Evolutionary conservation across 2,329 filamentous ascomycete species (phyloP).

Genomic region (Setomelanomma holmii): DNA sequence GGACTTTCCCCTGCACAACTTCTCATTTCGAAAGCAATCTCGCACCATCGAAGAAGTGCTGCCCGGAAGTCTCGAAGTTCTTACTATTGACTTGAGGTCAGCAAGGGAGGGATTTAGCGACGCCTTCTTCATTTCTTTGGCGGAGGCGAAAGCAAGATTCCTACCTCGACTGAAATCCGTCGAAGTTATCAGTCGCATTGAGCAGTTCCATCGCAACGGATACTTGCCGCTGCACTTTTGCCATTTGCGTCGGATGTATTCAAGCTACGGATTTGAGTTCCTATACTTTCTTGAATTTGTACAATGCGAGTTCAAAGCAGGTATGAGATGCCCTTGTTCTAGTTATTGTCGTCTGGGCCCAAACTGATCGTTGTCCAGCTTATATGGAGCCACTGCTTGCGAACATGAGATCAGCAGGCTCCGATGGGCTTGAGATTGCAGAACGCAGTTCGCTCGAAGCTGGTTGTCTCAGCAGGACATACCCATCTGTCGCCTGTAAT

Average conservation of each 20-base stretch:
- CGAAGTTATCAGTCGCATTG: not conserved
- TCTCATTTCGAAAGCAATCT: not conserved
- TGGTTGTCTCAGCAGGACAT: not conserved
- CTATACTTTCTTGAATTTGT: not conserved
- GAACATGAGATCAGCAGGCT: not conserved
- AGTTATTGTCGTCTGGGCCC: no score
- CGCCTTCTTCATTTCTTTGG: not conserved
- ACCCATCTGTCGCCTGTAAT: not conserved
- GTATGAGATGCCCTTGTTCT: not conserved
- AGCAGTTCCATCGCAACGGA: not conserved
- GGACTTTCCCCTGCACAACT: not conserved
- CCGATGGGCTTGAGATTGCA: not conserved
- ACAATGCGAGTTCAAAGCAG: conserved; percentile 3
- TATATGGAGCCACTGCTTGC: not conserved
- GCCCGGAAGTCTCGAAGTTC: not conserved
- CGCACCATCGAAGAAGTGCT: not conserved
- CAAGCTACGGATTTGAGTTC: not conserved
- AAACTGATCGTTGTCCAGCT: no score
- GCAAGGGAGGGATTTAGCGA: not conserved
- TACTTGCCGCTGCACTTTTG: conserved; percentile 4
- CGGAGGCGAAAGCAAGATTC: not conserved
- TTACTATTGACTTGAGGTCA: not conserved
- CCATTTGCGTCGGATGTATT: not conserved
- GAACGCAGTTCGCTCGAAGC: conserved; percentile 1
- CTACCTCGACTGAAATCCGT: not conserved